Evolutionary conservation across 108 stramenopile species (phyloP).

Genomic region (Cyclotella sp.): DNA sequence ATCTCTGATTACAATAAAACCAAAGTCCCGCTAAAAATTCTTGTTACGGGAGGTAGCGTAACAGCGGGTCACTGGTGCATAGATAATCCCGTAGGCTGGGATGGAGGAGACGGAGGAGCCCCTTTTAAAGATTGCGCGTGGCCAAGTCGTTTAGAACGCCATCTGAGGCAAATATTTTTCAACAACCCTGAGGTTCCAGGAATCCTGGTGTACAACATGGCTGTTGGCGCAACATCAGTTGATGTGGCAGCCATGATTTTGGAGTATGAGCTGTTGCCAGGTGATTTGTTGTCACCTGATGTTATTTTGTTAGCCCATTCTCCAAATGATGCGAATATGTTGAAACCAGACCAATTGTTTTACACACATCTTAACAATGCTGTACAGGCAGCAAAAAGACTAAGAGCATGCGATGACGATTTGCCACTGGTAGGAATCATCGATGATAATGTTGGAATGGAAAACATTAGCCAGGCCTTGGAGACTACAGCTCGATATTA

Average conservation of each 20-base stretch:
- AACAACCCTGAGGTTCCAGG: slow-evolving; percentile 11
- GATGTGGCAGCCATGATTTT: slow-evolving; percentile 19
- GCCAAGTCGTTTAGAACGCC: slow-evolving; percentile 20
- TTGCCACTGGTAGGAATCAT: slow-evolving; percentile 21
- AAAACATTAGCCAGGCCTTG: slow-evolving; percentile 12
- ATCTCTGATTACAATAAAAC: slow-evolving; percentile 12
- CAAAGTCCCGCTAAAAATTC: slow-evolving; percentile 21
- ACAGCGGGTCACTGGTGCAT: slow-evolving; percentile 22
- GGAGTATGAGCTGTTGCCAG: slow-evolving; percentile 14
- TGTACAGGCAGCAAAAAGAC: slow-evolving; percentile 45
- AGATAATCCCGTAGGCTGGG: slow-evolving; percentile 18
- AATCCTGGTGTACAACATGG: slow-evolving; percentile 15
- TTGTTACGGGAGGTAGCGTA: slow-evolving; percentile 16
- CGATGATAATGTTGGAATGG: slow-evolving; percentile 20
- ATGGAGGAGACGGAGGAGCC: slow-evolving; percentile 19
- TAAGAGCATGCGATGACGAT: slow-evolving; percentile 17
- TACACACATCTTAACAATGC: slow-evolving; percentile 54
- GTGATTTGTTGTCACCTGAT: slow-evolving; percentile 15
- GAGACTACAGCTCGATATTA: slow-evolving; percentile 25
- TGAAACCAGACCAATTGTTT: slow-evolving; percentile 6
- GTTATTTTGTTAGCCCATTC: slow-evolving; percentile 18
- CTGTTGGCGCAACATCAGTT: slow-evolving; percentile 5
- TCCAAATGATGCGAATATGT: slow-evolving; percentile 15
- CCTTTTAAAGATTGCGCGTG: slow-evolving; percentile 21
- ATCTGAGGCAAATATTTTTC: slow-evolving; percentile 19